Evolutionary conservation across 192 early-diverging fungal species (phyloP).

Genomic region (Podila minutissima): DNA sequence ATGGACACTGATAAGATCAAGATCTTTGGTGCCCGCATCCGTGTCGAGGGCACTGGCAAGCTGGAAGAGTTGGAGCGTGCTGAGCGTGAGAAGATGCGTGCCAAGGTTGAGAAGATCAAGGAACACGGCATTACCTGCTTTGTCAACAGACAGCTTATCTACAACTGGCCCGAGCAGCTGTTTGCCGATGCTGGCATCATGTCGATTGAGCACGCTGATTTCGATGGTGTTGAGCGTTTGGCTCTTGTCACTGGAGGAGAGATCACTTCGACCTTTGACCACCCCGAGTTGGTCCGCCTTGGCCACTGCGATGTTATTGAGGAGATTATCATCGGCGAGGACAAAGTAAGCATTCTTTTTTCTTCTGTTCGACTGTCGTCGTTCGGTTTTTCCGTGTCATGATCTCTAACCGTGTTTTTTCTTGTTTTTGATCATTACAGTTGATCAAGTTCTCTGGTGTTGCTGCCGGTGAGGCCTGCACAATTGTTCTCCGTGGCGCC

Average conservation of each 20-base stretch:
- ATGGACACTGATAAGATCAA: constrained; percentile 99
- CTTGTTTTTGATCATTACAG: constrained; percentile 6
- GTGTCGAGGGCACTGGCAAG: constrained; percentile 96
- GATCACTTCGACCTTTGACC: constrained; percentile 98
- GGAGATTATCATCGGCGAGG: constrained; percentile 99
- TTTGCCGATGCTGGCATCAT: constrained; percentile 97
- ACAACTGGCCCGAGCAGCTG: constrained; percentile 99
- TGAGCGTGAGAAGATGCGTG: constrained; percentile 98
- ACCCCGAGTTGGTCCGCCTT: constrained; percentile 94
- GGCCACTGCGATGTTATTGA: constrained; percentile 97
- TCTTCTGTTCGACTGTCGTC: constrained; percentile 1
- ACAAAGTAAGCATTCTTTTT: constrained; percentile 60
- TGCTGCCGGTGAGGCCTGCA: constrained; percentile 96
- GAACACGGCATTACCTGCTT: constrained; percentile 98
- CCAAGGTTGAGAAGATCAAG: constrained; percentile 99
- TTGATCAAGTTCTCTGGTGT: constrained; percentile 98
- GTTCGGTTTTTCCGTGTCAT: background rate
- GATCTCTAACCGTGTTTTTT: background rate
- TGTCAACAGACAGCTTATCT: constrained; percentile 99
- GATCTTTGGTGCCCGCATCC: constrained; percentile 97
- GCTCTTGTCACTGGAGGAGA: constrained; percentile 98
- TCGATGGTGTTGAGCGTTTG: constrained; percentile 97
- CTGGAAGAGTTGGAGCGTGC: constrained; percentile 98
- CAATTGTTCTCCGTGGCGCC: constrained; percentile 96
- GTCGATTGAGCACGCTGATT: constrained; percentile 99